Conservation (phyloP, 2,329 filamentous ascomycete species). For the Beauveria brongniartii region DNA sequence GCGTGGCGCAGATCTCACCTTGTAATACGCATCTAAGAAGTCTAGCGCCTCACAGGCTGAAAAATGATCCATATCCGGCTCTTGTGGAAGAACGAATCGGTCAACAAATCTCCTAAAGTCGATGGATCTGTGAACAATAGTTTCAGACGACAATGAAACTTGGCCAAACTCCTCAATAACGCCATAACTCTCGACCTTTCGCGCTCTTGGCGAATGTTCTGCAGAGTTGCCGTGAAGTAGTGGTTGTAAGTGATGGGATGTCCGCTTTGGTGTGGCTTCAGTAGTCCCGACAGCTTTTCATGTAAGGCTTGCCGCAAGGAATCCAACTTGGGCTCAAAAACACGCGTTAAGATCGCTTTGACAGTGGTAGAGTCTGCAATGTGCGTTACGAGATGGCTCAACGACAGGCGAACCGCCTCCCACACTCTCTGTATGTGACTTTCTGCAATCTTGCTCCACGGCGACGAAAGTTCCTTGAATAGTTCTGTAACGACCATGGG, state of each 20-base stretch:
- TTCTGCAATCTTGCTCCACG: slow-evolving; percentile 42
- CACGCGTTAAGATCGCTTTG: slow-evolving; percentile 6
- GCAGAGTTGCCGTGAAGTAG: neutral
- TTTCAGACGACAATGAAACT: neutral
- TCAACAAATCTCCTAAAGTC: neutral
- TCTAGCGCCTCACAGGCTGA: slow-evolving; percentile 27
- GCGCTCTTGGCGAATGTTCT: neutral
- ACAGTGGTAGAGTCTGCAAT: slow-evolving; percentile 15
- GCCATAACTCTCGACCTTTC: neutral
- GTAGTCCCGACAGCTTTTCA: slow-evolving; percentile 33
- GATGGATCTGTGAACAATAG: neutral
- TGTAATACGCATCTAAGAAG: slow-evolving; percentile 32
- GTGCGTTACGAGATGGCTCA: slow-evolving; percentile 9
- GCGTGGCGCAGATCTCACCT: slow-evolving; percentile 19
- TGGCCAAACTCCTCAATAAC: neutral
- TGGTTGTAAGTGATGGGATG: slow-evolving; percentile 2
- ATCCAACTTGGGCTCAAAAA: slow-evolving; percentile 17
- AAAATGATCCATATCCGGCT: slow-evolving; percentile 21
- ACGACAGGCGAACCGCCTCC: slow-evolving; percentile 11
- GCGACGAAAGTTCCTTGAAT: slow-evolving; percentile 49
- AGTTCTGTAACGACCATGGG: slow-evolving; percentile 50
- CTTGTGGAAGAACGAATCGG: neutral
- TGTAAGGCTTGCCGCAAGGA: slow-evolving; percentile 11
- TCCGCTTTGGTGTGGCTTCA: neutral
- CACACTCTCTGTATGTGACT: slow-evolving; percentile 14